Base-by-base conservation (phyloP, 1,139 yeast genomes). In the Geotrichum bryndzae region DNA sequence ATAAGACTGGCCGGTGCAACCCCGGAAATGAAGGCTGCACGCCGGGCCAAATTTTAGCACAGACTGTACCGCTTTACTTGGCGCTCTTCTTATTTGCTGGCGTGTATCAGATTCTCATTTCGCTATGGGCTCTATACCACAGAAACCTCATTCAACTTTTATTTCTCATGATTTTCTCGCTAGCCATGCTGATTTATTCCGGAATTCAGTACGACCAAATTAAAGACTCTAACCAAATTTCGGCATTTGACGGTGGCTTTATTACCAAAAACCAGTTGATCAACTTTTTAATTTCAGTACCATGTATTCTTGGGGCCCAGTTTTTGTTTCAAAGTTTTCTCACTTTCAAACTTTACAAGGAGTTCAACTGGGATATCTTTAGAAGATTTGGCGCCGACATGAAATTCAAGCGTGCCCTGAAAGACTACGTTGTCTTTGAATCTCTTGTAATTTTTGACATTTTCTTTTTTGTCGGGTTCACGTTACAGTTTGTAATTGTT, bases 321-420 rank as follows among this genome's bases (percentile, higher is more conserved):
- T 70, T 79, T 57, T 60, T 80, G 7, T 48, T 74, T 2, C 80
- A 79, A 68, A 66, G 69, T 23, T 68, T 66, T 41, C 65, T 81
- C 51, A 72, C 80, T 31, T 72, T 72, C 66, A 70, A 72, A 56
- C 77, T 76, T 18, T 74, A 81, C 57, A 71, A 72, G 33, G 80
- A 80, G 58, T 81, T 81, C 61, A 79, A 79, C 63, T 82, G 84
- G 84, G 75, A 78, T 65, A 73, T 79, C 50, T 82, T 78, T 72
- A 80, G 81, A 71, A 78, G 79, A 60, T 79, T 82, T 59, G 85
- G 85, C 1, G 84, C 83, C 2, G 82, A 80, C 67, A 66, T 78
- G 33, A 68, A 69, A 22, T 74, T 80, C 66, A 76, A 77, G 65
- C 71, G 75, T 29, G 74, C 80, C 67, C 80, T 78, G 68, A 71